Conservation (phyloP, 1,284 basidiomycete genomes). For the Malassezia arunalokei region DNA sequence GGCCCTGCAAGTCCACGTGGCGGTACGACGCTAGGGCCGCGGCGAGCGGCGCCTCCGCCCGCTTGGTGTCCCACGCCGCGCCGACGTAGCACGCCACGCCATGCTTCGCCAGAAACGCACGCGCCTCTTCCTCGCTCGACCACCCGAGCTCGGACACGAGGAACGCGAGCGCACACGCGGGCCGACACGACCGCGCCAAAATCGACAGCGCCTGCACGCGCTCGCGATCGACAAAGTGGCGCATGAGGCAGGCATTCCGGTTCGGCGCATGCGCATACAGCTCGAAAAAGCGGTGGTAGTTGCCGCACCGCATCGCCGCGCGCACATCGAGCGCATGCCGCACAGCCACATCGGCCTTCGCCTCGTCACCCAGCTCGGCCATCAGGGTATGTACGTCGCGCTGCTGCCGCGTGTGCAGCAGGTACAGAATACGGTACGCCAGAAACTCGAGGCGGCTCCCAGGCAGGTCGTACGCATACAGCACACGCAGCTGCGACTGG, state of each 20-base stretch:
- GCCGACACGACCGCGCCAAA: slow-evolving; percentile 54
- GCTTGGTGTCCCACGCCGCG: slow-evolving; percentile 50
- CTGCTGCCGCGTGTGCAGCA: slow-evolving; percentile 82
- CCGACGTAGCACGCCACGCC: slow-evolving; percentile 57
- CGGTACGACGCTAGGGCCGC: slow-evolving; percentile 48
- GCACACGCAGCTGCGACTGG: slow-evolving; percentile 72
- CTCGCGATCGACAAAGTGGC: slow-evolving; percentile 90
- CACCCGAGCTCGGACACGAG: slow-evolving; percentile 73
- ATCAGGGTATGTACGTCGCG: slow-evolving; percentile 93
- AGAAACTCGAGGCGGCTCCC: slow-evolving; percentile 90
- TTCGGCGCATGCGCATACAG: slow-evolving; percentile 76
- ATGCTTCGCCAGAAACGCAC: slow-evolving; percentile 62
- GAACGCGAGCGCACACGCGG: slow-evolving; percentile 58
- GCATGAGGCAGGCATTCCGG: slow-evolving; percentile 98
- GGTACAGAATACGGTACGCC: slow-evolving; percentile 91
- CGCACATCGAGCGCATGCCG: slow-evolving; percentile 80
- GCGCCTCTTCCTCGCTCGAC: slow-evolving; percentile 56
- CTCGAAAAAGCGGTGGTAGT: slow-evolving; percentile 83
- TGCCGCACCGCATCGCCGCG: slow-evolving; percentile 74
- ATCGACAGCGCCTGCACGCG: slow-evolving; percentile 71
- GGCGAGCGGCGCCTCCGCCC: slow-evolving; percentile 47
- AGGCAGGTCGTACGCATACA: slow-evolving; percentile 82
- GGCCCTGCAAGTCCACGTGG: slow-evolving; percentile 40
- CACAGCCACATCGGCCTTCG: slow-evolving; percentile 68
- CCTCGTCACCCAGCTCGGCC: slow-evolving; percentile 80